These are phyloP conservation scores for Phaeosphaeriaceae sp. DNA, from an alignment of 2,329 filamentous ascomycete species.

Conservation along the genomic window DNA sequence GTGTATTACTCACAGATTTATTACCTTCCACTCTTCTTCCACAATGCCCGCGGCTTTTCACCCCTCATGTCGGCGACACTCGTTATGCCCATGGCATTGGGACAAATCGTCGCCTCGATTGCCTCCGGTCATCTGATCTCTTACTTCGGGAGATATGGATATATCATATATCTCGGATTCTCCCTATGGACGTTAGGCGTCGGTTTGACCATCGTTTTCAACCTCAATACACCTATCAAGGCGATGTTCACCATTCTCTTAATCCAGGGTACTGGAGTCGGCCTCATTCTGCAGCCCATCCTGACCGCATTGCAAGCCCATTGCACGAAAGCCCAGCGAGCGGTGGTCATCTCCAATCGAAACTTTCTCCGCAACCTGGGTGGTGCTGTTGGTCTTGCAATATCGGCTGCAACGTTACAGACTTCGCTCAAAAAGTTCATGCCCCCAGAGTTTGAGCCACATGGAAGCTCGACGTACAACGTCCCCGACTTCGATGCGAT, in stretches of 20 bases:
- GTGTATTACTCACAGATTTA: conserved; percentile 68
- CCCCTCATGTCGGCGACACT: conserved; percentile 60
- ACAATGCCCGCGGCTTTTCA: conserved; percentile 61
- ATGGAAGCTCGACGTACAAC: conserved; percentile 18
- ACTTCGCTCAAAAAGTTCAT: conserved; percentile 22
- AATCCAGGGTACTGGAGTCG: conserved; percentile 56
- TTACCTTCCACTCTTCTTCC: conserved; percentile 69
- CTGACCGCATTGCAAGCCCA: conserved; percentile 65
- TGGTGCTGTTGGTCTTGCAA: conserved; percentile 65
- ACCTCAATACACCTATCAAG: conserved; percentile 51
- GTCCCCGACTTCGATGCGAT: conserved; percentile 18
- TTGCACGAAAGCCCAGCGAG: conserved; percentile 62
- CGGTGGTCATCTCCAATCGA: conserved; percentile 68
- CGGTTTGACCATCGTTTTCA: conserved; percentile 62
- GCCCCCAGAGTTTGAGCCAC: conserved; percentile 17
- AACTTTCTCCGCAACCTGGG: conserved; percentile 70
- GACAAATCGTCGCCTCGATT: conserved; percentile 50
- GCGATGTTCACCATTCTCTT: conserved; percentile 62
- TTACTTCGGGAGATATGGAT: conserved; percentile 61
- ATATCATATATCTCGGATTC: conserved; percentile 54
- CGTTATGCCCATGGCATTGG: conserved; percentile 51
- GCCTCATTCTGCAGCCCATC: conserved; percentile 61
- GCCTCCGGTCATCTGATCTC: conserved; percentile 67
- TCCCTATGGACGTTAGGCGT: conserved; percentile 61
- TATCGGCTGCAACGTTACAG: conserved; percentile 40